phyloP scores from a whole-genome alignment of 1,139 yeast genomes.

The Pichia inconspicua region DNA sequence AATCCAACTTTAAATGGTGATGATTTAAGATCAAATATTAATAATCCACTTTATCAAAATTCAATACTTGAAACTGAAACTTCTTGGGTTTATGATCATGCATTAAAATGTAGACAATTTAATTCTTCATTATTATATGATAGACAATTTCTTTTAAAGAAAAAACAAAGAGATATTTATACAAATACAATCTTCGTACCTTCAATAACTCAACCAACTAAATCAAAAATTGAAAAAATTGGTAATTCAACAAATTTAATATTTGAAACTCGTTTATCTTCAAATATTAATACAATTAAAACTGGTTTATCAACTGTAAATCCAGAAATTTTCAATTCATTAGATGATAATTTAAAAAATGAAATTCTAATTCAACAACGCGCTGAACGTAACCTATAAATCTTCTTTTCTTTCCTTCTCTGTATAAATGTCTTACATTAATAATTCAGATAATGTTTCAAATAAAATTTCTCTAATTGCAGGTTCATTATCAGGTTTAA shows the following conservation, averaged over 20 bases:
- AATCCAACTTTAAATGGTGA: slow-evolving; percentile 8
- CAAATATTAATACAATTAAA: slow-evolving; percentile 35
- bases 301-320: slow-evolving; percentile 65
- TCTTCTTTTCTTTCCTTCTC: background rate
- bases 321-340: slow-evolving; percentile 47
- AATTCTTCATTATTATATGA: slow-evolving; percentile 56
- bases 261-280: slow-evolving; percentile 39
- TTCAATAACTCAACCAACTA: slow-evolving; percentile 62
- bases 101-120: slow-evolving; percentile 63
- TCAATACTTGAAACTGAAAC: slow-evolving; percentile 16
- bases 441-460: slow-evolving; percentile 5
- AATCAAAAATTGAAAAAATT: slow-evolving; percentile 30
- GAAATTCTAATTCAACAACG: slow-evolving; percentile 64
- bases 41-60: slow-evolving; percentile 5
- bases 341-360: slow-evolving; percentile 46
- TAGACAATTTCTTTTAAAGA: slow-evolving; percentile 51
- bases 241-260: slow-evolving; percentile 30
- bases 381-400: slow-evolving; percentile 10
- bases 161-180: slow-evolving; percentile 64
- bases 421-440: slow-evolving; percentile 5
- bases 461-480: slow-evolving; percentile 22
- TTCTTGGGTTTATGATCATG: slow-evolving; percentile 78
- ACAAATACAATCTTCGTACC: slow-evolving; percentile 76
- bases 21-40: slow-evolving; percentile 10
- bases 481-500: slow-evolving; percentile 28